Evolutionary conservation across 2,329 filamentous ascomycete species (phyloP), one percentile per base, ranked within the genome.

Genomic region (Epichloe coenophiala): DNA sequence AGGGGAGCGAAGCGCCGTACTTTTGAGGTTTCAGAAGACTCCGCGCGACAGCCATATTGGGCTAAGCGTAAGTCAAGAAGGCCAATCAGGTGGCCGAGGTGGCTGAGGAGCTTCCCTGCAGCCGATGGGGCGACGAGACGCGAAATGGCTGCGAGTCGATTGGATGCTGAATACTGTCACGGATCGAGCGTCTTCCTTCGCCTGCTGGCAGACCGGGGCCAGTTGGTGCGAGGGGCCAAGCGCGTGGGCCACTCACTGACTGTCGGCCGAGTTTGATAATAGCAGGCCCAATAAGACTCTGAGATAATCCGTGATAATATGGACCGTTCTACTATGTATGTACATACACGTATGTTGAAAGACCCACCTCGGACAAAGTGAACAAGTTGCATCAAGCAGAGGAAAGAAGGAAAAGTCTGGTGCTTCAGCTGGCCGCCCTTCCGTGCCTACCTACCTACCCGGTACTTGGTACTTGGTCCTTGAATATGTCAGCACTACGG

Each of bases 31-130:
- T 61, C 61, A 63, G 53, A 36, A 50, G 52, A 31, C 12, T 19
- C 39, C 37, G 35, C 33, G 17, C 36, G 19, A 48, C 55, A 54
- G 48, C 58, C 59, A 62, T 61, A 59, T 62, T 62, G 63, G 64
- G 57, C 60, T 61, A 61, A 61, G 58, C 59, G 58, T 54, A 60
- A 58, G 47, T 57, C 55, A 53, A 54, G 51, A 53, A 45, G 49
- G 36, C 67, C 65, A 69, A 68, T 68, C 60, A 17, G 17, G 17
- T 17, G 17, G 17, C 17, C 2, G 17, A 66, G 35, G 45, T n/a
- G 47, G 54, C 49, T 58, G 59, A 60, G 17, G 58, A 60, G 54
- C 60, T 58, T 41, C 57, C 57, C 55, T 56, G 53, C 58, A 54
- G 55, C 60, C 60, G 59, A 59, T 56, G 57, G 50, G 17, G 51